These are phyloP conservation scores for Panicum hallii DNA, from an alignment of 202 grass and related monocot genomes.

Conservation along the genomic window DNA sequence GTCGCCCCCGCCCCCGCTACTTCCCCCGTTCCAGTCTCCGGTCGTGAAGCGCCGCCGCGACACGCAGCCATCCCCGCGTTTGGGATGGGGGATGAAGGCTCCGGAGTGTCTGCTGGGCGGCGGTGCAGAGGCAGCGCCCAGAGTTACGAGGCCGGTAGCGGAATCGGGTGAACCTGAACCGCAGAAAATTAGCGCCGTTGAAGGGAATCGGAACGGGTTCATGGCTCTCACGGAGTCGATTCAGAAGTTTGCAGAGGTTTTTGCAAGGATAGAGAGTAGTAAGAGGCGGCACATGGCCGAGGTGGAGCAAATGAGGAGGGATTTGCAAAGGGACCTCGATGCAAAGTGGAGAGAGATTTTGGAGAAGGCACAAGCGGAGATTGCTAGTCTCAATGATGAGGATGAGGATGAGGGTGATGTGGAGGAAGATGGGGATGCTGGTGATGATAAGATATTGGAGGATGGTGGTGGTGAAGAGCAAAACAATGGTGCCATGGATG, in stretches of 20 bases:
- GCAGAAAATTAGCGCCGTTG: not conserved
- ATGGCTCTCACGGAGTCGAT: constrained; percentile 63
- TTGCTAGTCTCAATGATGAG: constrained; percentile 59
- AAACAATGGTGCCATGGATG: constrained; percentile 42
- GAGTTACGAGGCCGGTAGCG: constrained; percentile 46
- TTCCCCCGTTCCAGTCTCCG: constrained; percentile 16
- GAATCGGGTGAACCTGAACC: constrained; percentile 35
- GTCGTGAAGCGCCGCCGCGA: constrained; percentile 48
- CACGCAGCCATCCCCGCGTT: constrained; percentile 52
- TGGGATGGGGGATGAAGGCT: constrained; percentile 59
- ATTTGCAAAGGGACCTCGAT: constrained; percentile 82
- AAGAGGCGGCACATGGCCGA: constrained; percentile 76
- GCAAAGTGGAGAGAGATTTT: constrained; percentile 76
- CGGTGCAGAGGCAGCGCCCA: constrained; percentile 34
- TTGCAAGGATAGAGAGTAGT: constrained; percentile 72
- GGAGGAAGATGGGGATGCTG: constrained; percentile 36
- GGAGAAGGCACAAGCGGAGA: constrained; percentile 67
- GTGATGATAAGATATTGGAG: constrained; percentile 36
- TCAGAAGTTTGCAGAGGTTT: constrained; percentile 67
- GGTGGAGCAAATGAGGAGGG: constrained; percentile 78
- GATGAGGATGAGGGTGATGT: constrained; percentile 47
- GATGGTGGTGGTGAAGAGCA: constrained; percentile 44
- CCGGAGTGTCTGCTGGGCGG: constrained; percentile 58
- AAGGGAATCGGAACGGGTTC: constrained; percentile 38
- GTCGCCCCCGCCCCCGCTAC: not conserved